Conservation (phyloP, 768 basidiomycete genomes). For the Suillus fuscotomentosus region DNA sequence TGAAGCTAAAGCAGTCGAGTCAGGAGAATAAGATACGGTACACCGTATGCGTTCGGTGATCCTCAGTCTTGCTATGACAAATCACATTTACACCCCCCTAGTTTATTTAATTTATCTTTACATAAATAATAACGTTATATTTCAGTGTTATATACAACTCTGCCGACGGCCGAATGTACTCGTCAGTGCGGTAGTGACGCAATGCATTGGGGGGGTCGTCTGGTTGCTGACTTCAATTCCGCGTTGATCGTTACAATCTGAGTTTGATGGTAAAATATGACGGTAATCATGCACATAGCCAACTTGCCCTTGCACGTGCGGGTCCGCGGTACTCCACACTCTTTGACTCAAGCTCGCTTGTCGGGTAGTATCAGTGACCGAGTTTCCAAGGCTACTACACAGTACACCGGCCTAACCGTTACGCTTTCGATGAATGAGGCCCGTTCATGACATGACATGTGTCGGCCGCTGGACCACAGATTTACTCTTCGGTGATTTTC, state of each 20-base stretch:
- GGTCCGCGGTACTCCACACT: not conserved
- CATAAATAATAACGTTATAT: not conserved
- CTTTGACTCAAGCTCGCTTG: not conserved
- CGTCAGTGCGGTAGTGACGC: slow-evolving; percentile 2
- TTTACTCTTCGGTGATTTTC: not conserved
- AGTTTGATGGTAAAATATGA: not conserved
- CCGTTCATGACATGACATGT: not conserved
- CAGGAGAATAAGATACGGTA: slow-evolving; percentile 5
- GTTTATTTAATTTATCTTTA: slow-evolving; percentile 4
- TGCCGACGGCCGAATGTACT: slow-evolving; percentile 6
- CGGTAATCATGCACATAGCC: not conserved
- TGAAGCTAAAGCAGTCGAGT: slow-evolving; percentile 2
- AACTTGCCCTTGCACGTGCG: slow-evolving; percentile 1
- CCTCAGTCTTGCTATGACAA: slow-evolving; percentile 5
- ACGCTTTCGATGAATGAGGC: not conserved
- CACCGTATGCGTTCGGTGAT: slow-evolving; percentile 3
- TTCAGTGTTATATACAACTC: not conserved
- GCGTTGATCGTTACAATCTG: slow-evolving; percentile 6
- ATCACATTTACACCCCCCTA: not conserved
- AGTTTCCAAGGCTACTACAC: not conserved
- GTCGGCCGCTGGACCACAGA: not conserved
- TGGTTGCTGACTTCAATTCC: slow-evolving; percentile 6
- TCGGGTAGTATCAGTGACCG: not conserved
- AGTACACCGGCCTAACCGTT: not conserved
- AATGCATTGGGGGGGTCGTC: not conserved